Conservation (phyloP, 169 alveolate species). For the Eimeria nieschulzi region DNA sequence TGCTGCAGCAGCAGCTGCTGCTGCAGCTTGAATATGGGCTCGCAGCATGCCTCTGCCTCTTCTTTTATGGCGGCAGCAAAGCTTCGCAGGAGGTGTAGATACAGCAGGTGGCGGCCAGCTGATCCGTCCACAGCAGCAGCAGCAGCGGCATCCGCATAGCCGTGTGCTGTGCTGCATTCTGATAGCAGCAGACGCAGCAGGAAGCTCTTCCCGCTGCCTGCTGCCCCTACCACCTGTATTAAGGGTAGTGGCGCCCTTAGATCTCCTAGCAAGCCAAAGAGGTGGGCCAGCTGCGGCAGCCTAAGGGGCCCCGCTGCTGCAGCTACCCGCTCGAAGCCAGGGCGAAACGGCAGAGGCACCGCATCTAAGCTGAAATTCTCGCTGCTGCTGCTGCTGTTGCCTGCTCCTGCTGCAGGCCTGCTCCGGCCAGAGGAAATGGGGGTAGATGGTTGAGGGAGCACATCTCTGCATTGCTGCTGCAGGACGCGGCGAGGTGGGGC, state of each 20-base stretch:
- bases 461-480: slow-evolving; percentile 13
- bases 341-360: slow-evolving; percentile 50
- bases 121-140: slow-evolving; percentile 53
- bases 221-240: slow-evolving; percentile 47
- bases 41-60: slow-evolving; percentile 29
- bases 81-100: slow-evolving; percentile 9
- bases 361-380: neutral
- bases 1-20: slow-evolving; percentile 46
- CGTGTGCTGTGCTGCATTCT: slow-evolving; percentile 11
- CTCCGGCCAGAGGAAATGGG: neutral
- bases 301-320: slow-evolving; percentile 31
- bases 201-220: slow-evolving; percentile 58
- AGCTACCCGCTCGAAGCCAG: neutral
- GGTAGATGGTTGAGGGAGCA: neutral
- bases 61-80: slow-evolving; percentile 1
- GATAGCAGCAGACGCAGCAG: slow-evolving; percentile 17
- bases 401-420: slow-evolving; percentile 22
- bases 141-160: slow-evolving; percentile 63
- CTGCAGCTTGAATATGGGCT: slow-evolving; percentile 16
- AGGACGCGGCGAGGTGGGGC: slow-evolving; percentile 30
- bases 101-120: slow-evolving; percentile 35
- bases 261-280: slow-evolving; percentile 52
- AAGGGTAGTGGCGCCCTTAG: slow-evolving; percentile 30
- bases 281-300: slow-evolving; percentile 30
- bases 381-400: slow-evolving; percentile 40